Conservation (phyloP, 2,329 filamentous ascomycete genomes). For the Talaromyces sp. region DNA sequence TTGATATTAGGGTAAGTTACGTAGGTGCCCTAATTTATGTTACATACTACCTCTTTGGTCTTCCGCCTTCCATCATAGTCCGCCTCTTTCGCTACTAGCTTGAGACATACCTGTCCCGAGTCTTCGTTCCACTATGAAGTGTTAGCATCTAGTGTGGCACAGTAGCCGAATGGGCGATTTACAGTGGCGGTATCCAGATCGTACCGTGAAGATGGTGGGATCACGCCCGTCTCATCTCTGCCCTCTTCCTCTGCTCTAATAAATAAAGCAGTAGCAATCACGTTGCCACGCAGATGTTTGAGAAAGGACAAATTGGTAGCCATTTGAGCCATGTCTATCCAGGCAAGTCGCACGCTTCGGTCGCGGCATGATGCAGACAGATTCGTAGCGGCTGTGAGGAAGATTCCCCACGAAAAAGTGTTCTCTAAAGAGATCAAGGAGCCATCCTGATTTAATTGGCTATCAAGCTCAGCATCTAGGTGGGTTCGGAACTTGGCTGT, state of each 20-base stretch:
- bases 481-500: neutral
- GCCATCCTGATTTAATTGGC: neutral
- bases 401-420: constrained; percentile 3
- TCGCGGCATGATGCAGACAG: neutral
- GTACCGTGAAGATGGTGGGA: neutral
- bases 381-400: neutral
- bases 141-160: neutral
- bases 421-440: constrained; percentile 4
- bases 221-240: neutral
- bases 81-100: neutral
- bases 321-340: neutral
- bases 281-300: neutral
- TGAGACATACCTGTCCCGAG: neutral
- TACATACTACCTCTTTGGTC: neutral
- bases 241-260: neutral
- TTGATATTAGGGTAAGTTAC: neutral
- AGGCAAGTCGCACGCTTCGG: neutral
- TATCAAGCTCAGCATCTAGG: neutral
- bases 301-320: neutral
- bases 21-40: neutral
- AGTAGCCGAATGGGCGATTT: neutral
- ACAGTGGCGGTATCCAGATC: neutral
- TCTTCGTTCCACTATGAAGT: neutral
- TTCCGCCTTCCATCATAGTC: neutral
- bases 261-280: neutral